Percentiles rank a stretch among this genome's conserved stretches.
phyloP scores from a whole-genome alignment of 495 filamentous ascomycete genomes.

The Lasiosphaeria miniovina region DNA sequence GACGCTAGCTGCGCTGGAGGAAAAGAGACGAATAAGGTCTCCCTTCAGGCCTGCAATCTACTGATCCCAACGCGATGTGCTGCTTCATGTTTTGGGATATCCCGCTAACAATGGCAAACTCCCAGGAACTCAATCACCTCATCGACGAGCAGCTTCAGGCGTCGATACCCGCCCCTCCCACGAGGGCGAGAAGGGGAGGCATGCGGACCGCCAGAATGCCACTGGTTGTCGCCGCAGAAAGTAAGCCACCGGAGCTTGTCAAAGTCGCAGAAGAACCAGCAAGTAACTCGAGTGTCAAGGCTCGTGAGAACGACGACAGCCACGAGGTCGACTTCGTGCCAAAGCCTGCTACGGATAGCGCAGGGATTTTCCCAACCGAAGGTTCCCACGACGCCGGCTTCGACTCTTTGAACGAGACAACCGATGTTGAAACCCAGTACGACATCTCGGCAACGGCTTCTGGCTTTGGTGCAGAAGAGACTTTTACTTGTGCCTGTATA shows the following conservation, averaged over 20 bases:
- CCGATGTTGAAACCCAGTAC: too few relatives aligned
- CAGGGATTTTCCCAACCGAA: too few relatives aligned
- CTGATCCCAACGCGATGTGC: too few relatives aligned
- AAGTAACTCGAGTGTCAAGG: conserved; percentile 18
- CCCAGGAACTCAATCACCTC: conserved; percentile 35
- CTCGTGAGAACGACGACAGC: conserved; percentile 10
- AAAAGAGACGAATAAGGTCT: conserved; percentile 28
- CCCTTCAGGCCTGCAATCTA: not conserved
- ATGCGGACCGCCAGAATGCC: conserved; percentile 6
- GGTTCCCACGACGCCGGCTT: too few relatives aligned
- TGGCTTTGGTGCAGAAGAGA: too few relatives aligned
- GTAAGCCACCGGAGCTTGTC: conserved; percentile 15
- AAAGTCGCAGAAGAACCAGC: not conserved
- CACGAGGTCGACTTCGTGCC: too few relatives aligned
- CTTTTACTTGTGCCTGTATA: too few relatives aligned
- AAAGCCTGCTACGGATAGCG: too few relatives aligned
- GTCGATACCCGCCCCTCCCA: conserved; percentile 17
- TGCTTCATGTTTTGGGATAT: not conserved
- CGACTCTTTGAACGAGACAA: too few relatives aligned
- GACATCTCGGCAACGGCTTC: too few relatives aligned
- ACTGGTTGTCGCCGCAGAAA: conserved; percentile 14
- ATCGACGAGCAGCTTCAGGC: conserved; percentile 35
- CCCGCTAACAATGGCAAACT: not conserved
- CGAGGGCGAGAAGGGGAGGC: conserved; percentile 16
- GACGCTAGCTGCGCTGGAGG: conserved; percentile 30